Conservation (phyloP, 2,329 filamentous ascomycete species). For the Colletotrichum filicis region DNA sequence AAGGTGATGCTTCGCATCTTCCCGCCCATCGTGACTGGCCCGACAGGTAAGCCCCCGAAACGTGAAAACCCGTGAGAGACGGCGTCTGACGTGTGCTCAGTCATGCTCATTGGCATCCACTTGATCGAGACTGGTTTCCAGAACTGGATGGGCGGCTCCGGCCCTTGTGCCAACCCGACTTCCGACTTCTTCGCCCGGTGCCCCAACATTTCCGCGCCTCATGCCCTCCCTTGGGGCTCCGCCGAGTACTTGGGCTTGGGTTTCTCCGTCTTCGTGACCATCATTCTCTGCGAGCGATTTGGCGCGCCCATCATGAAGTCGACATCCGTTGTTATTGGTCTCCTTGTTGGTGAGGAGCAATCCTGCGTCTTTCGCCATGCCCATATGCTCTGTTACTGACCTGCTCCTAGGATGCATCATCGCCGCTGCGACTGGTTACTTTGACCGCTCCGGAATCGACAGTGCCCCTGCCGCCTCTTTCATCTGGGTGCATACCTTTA, state of each 20-base stretch:
- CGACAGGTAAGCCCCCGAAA: conserved; percentile 54
- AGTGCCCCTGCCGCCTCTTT: conserved; percentile 78
- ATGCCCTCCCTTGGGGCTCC: conserved; percentile 80
- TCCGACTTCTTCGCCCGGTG: conserved; percentile 71
- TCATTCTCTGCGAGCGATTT: conserved; percentile 84
- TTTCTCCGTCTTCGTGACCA: conserved; percentile 82
- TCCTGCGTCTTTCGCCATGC: too few species aligned
- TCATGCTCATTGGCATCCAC: conserved; percentile 77
- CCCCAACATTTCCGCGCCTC: conserved; percentile 74
- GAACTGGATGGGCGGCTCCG: conserved; percentile 82
- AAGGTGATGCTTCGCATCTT: conserved; percentile 77
- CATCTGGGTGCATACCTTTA: conserved; percentile 84
- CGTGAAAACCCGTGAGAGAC: conserved; percentile 44
- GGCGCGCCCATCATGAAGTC: conserved; percentile 88
- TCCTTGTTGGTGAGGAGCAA: conserved; percentile 54
- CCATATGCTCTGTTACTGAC: background rate
- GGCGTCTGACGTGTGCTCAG: conserved; percentile 37
- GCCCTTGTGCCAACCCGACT: conserved; percentile 62
- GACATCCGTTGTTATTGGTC: conserved; percentile 78
- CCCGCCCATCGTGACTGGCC: conserved; percentile 82
- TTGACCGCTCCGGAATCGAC: conserved; percentile 78
- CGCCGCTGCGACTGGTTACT: conserved; percentile 81
- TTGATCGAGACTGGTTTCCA: conserved; percentile 78
- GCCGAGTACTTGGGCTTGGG: conserved; percentile 83
- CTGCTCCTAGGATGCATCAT: conserved; percentile 75